Conservation (phyloP, 805 yeast genomes). For the Lachancea sp. region DNA sequence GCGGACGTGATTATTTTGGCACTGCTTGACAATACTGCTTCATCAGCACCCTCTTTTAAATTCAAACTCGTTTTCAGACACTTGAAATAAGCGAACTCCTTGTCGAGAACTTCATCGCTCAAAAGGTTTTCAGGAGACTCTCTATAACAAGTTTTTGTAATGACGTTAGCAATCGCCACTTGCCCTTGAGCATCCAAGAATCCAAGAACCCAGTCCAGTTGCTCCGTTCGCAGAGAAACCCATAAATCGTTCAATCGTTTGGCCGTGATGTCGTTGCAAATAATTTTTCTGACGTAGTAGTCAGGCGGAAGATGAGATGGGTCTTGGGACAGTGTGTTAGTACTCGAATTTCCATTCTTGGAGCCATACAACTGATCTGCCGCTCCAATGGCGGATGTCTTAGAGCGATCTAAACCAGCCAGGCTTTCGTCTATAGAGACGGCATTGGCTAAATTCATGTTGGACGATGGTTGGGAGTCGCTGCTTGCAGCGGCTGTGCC, state of each 20-base stretch:
- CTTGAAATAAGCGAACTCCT: constrained; percentile 69
- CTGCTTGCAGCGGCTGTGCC: neutral
- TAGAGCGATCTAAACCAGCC: neutral
- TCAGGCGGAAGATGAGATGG: constrained; percentile 50
- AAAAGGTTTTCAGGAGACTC: constrained; percentile 23
- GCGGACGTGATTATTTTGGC: constrained; percentile 45
- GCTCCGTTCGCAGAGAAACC: constrained; percentile 90
- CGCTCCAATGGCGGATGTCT: constrained; percentile 3
- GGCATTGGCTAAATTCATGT: neutral
- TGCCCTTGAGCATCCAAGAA: constrained; percentile 82
- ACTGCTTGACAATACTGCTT: constrained; percentile 38
- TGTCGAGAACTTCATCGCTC: constrained; percentile 46
- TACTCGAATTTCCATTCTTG: constrained; percentile 20
- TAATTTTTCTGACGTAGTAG: constrained; percentile 65
- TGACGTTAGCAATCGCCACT: constrained; percentile 59
- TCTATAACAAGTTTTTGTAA: constrained; percentile 42
- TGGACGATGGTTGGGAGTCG: neutral
- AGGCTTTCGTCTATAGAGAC: constrained; percentile 1
- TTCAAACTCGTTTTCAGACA: constrained; percentile 73
- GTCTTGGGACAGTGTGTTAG: constrained; percentile 23
- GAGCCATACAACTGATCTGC: constrained; percentile 6
- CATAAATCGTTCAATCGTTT: constrained; percentile 75
- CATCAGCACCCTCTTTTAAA: constrained; percentile 53
- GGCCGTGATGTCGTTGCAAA: constrained; percentile 60
- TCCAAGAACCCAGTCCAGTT: constrained; percentile 69